These are phyloP conservation scores for Eucalyptus regnans DNA, from an alignment of 345 rosid species.

Conservation along the genomic window DNA sequence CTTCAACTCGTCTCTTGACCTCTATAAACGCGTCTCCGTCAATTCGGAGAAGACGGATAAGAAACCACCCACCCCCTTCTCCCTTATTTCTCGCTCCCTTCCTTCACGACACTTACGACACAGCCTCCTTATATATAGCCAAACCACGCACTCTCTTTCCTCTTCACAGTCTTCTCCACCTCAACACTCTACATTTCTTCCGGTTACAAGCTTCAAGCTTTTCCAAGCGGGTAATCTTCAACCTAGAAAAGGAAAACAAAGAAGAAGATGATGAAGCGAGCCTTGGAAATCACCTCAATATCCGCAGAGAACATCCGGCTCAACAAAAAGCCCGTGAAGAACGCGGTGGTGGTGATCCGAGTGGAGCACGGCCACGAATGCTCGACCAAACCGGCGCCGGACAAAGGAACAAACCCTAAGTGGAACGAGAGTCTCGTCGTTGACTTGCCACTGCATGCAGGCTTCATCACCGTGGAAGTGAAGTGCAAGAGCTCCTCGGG, in stretches of 20 bases:
- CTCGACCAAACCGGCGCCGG: slow-evolving; percentile 1
- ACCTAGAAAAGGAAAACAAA: not conserved
- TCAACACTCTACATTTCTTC: not conserved
- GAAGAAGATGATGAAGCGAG: not conserved
- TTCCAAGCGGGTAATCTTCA: not conserved
- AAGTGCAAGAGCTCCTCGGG: slow-evolving; percentile 5
- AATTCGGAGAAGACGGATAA: not conserved
- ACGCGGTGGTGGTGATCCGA: slow-evolving; percentile 16
- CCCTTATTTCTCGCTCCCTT: not conserved
- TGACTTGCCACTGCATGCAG: slow-evolving; percentile 13
- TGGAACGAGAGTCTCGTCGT: slow-evolving; percentile 40
- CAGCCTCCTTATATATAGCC: not conserved
- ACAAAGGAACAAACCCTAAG: slow-evolving; percentile 31
- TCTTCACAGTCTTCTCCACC: not conserved
- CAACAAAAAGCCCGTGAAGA: slow-evolving; percentile 26
- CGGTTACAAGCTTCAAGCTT: not conserved
- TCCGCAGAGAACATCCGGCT: slow-evolving; percentile 46
- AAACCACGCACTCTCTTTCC: not conserved
- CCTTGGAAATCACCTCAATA: slow-evolving; percentile 17
- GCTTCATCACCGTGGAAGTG: slow-evolving; percentile 30
- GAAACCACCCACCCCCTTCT: not conserved
- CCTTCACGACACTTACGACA: not conserved
- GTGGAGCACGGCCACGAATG: not conserved
- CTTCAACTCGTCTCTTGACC: not conserved
- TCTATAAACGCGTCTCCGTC: not conserved